Conservation (phyloP, 2,329 filamentous ascomycete genomes). For the Acarospora socialis region DNA sequence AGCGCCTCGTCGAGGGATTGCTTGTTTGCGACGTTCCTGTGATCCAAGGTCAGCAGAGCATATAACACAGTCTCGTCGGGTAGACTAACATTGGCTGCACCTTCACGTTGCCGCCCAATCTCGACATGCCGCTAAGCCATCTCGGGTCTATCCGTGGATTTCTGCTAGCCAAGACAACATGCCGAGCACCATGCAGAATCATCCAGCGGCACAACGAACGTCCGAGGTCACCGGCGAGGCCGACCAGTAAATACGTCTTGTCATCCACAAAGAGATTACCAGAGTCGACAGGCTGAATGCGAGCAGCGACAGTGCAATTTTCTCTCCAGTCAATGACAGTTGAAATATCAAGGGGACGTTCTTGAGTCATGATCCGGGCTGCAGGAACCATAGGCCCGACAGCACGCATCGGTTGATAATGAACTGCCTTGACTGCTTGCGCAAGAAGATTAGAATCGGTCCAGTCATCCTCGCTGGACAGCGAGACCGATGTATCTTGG, state of each 20-base stretch:
- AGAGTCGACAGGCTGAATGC: too few relatives aligned
- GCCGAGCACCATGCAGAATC: slow-evolving; percentile 8
- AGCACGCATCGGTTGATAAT: too few relatives aligned
- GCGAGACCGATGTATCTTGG: too few relatives aligned
- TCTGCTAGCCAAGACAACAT: slow-evolving; percentile 11
- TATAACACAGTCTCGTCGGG: neutral
- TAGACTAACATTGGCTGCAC: neutral
- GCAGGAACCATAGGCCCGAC: too few relatives aligned
- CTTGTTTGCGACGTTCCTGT: slow-evolving; percentile 13
- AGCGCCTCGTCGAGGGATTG: slow-evolving; percentile 3
- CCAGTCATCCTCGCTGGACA: too few relatives aligned
- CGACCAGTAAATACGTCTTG: slow-evolving; percentile 14
- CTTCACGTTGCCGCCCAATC: slow-evolving; percentile 5
- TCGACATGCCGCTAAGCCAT: slow-evolving; percentile 6
- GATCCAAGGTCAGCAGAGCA: slow-evolving; percentile 1
- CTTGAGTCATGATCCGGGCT: too few relatives aligned
- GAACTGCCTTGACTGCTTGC: too few relatives aligned
- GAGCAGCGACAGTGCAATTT: too few relatives aligned
- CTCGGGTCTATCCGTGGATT: slow-evolving; percentile 9
- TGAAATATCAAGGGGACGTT: too few relatives aligned
- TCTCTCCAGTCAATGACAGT: too few relatives aligned
- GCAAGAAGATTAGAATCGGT: too few relatives aligned
- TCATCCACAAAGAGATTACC: too few relatives aligned
- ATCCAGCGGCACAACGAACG: slow-evolving; percentile 9
- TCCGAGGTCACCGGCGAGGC: slow-evolving; percentile 11